Conservation (phyloP, 176 grass and related monocot genomes). For the Microstegium vimineum region DNA sequence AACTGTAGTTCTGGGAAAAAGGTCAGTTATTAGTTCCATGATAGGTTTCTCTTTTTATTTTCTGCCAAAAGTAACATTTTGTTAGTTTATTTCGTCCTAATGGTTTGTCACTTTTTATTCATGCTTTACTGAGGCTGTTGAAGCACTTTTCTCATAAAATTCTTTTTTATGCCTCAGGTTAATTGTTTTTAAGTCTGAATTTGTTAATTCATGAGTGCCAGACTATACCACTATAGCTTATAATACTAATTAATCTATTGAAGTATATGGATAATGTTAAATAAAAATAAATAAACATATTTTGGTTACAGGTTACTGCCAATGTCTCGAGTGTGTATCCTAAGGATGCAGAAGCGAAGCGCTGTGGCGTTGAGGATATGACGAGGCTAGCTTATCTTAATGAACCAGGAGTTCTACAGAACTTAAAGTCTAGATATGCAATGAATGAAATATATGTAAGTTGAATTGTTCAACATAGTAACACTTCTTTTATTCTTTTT, state of each 20-base stretch:
- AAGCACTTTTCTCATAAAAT: neutral
- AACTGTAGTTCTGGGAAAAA: conserved; percentile 67
- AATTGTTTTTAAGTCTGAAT: conserved; percentile 7
- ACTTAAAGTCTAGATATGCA: conserved; percentile 81
- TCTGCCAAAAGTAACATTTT: neutral
- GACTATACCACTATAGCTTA: conserved; percentile 4
- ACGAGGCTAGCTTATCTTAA: conserved; percentile 87
- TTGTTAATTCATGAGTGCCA: neutral
- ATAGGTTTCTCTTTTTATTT: neutral
- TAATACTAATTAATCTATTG: conserved; percentile 16
- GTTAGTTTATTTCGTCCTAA: neutral
- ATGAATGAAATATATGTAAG: conserved; percentile 96
- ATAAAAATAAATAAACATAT: conserved; percentile 22
- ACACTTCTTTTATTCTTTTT: conserved; percentile 8
- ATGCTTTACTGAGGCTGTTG: conserved; percentile 5
- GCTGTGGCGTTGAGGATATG: conserved; percentile 90
- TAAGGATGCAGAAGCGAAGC: conserved; percentile 74
- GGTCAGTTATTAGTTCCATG: conserved; percentile 34
- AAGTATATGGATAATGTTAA: conserved; percentile 9
- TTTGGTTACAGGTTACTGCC: conserved; percentile 49
- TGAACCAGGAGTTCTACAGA: conserved; percentile 88
- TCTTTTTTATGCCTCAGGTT: neutral
- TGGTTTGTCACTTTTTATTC: neutral
- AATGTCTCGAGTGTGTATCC: conserved; percentile 57
- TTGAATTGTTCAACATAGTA: conserved; percentile 18